Conservation (phyloP, 2,329 filamentous ascomycete species). For the Alternaria novae-zelandiae region DNA sequence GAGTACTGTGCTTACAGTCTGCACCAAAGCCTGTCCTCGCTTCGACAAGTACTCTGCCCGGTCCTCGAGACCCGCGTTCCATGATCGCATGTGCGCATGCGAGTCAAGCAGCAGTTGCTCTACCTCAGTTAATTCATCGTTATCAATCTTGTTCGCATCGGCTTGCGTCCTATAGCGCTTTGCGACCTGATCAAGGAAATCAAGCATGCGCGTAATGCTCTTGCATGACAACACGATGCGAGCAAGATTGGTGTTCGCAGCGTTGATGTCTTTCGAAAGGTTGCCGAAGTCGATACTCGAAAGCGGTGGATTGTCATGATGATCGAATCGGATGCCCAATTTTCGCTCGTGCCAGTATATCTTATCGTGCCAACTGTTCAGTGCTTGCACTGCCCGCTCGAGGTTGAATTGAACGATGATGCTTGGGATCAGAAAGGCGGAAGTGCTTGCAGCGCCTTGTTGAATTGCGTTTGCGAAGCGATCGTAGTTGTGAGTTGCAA, state of each 20-base stretch:
- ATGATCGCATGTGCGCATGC: constrained; percentile 11
- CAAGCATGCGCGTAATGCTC: constrained; percentile 5
- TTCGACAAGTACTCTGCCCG: constrained; percentile 22
- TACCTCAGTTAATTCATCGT: no score
- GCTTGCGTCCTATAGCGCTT: constrained; percentile 11
- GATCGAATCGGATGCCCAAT: constrained; percentile 13
- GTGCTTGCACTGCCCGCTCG: not conserved
- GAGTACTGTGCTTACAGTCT: constrained; percentile 14
- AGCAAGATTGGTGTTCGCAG: constrained; percentile 10
- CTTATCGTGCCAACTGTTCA: constrained; percentile 8
- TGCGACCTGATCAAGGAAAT: constrained; percentile 21
- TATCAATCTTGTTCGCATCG: not conserved
- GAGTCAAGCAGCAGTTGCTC: constrained; percentile 7
- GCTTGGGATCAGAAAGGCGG: constrained; percentile 17
- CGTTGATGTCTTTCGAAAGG: constrained; percentile 14
- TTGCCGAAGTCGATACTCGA: constrained; percentile 9
- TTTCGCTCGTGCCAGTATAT: constrained; percentile 12
- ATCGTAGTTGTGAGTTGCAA: constrained; percentile 1
- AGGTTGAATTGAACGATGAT: constrained; percentile 16
- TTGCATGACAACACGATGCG: constrained; percentile 9
- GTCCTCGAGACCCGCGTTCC: constrained; percentile 19
- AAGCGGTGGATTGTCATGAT: not conserved
- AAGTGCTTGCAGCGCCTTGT: not conserved
- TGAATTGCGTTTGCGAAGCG: not conserved
- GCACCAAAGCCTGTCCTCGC: constrained; percentile 20